These are phyloP conservation scores for Phytopythium boreale DNA, from an alignment of 352 stramenopile genomes.

Conservation along the genomic window DNA sequence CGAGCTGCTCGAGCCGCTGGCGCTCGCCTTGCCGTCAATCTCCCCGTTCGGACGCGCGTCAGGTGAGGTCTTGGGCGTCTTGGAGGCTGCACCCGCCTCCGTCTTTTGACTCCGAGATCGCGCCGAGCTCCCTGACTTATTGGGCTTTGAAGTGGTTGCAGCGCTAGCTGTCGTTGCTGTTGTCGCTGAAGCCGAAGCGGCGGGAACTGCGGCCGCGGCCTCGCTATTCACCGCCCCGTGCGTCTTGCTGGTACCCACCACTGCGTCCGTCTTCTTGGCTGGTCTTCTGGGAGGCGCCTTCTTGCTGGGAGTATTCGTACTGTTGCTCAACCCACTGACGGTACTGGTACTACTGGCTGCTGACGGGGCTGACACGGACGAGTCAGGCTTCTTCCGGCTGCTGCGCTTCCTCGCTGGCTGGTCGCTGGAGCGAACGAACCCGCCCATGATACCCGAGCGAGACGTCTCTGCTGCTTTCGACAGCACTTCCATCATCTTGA, in stretches of 20 bases:
- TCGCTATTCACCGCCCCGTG: conserved; percentile 13
- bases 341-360: conserved; percentile 7
- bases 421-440: conserved; percentile 9
- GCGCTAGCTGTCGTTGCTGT: not conserved
- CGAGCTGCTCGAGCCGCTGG: conserved; percentile 14
- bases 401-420: conserved; percentile 17
- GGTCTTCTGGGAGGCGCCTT: conserved; percentile 11
- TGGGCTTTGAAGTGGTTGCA: not conserved
- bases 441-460: conserved; percentile 5
- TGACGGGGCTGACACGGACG: conserved; percentile 8
- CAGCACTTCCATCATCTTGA: conserved; percentile 29
- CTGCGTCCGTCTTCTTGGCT: conserved; percentile 10
- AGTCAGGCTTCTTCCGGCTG: conserved; percentile 32
- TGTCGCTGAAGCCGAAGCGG: not conserved
- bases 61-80: conserved; percentile 12
- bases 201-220: not conserved
- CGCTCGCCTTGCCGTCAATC: not conserved
- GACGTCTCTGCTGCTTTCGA: conserved; percentile 24
- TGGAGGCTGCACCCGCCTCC: not conserved
- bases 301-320: conserved; percentile 5
- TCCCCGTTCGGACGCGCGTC: not conserved
- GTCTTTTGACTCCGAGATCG: conserved; percentile 15
- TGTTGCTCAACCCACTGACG: not conserved
- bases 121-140: conserved; percentile 1
- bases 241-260: not conserved